Conservation (phyloP, 2,329 filamentous ascomycete genomes). For the Diplodia sapinea region DNA sequence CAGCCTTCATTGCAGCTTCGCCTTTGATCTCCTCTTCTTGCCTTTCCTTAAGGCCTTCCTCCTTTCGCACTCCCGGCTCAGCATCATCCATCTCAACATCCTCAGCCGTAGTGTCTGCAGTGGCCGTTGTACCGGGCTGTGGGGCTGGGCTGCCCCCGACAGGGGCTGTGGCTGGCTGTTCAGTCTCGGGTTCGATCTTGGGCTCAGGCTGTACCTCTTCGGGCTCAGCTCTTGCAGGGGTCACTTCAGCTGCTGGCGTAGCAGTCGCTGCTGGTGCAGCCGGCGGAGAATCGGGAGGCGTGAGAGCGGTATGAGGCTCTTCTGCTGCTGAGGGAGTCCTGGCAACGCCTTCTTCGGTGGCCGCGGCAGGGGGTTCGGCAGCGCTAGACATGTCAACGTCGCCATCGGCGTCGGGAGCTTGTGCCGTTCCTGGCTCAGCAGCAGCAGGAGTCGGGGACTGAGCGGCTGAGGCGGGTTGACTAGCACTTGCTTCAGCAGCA, state of each 20-base stretch:
- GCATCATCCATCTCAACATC: slow-evolving; percentile 31
- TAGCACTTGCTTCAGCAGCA: slow-evolving; percentile 9
- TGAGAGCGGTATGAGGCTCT: slow-evolving; percentile 19
- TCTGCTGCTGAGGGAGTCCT: slow-evolving; percentile 1
- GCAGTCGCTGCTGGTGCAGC: background rate
- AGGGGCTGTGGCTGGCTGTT: slow-evolving; percentile 11
- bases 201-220: background rate
- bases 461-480: slow-evolving; percentile 4
- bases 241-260: background rate
- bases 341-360: background rate
- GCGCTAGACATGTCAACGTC: slow-evolving; percentile 36
- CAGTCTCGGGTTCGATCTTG: background rate
- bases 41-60: slow-evolving; percentile 25
- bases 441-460: slow-evolving; percentile 12
- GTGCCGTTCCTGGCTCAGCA: background rate
- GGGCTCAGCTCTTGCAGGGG: slow-evolving; percentile 9
- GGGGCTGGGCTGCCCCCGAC: background rate
- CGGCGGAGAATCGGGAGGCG: slow-evolving; percentile 29
- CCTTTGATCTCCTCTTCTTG: slow-evolving; percentile 27
- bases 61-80: slow-evolving; percentile 24
- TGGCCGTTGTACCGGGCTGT: slow-evolving; percentile 3
- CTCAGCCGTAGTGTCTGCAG: slow-evolving; percentile 22
- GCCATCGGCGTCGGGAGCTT: slow-evolving; percentile 21
- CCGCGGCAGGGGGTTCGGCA: slow-evolving; percentile 15
- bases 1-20: slow-evolving; percentile 1